phyloP scores from a whole-genome alignment of 2,329 filamentous ascomycete species.

The Alternaria metachromatica region DNA sequence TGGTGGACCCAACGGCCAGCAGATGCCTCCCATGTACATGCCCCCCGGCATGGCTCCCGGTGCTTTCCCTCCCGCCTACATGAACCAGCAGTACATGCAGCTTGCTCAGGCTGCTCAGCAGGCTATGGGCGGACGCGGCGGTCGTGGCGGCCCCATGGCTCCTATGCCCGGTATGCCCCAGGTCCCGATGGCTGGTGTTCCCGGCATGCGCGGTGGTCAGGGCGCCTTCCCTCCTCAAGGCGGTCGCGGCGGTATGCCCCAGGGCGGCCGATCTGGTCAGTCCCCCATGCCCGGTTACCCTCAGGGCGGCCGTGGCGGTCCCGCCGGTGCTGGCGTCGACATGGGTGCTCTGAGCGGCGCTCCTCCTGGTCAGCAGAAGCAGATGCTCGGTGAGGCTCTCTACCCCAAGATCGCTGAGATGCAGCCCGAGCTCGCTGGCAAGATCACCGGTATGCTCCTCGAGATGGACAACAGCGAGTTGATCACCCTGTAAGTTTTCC shows the following conservation, averaged over 20 bases:
- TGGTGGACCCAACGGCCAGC: conserved; percentile 76
- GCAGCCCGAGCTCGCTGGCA: conserved; percentile 94
- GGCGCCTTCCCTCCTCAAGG: conserved; percentile 48
- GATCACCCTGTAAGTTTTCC: conserved; percentile 83
- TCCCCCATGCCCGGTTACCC: conserved; percentile 41
- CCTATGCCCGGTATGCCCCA: conserved; percentile 74
- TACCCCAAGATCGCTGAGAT: conserved; percentile 98
- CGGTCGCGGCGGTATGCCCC: conserved; percentile 44
- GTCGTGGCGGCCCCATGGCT: conserved; percentile 66
- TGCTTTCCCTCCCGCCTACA: conserved; percentile 75
- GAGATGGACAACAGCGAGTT: conserved; percentile 99
- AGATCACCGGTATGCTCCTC: conserved; percentile 99
- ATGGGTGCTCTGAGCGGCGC: conserved; percentile 59
- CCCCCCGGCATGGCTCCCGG: conserved; percentile 68
- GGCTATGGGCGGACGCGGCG: conserved; percentile 59
- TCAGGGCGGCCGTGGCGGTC: conserved; percentile 36
- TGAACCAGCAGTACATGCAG: conserved; percentile 80
- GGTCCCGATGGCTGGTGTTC: conserved; percentile 65
- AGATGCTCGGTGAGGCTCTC: conserved; percentile 95
- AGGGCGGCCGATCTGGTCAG: conserved; percentile 42
- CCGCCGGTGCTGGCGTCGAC: conserved; percentile 52
- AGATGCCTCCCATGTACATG: conserved; percentile 86
- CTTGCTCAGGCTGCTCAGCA: conserved; percentile 76
- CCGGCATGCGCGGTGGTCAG: conserved; percentile 52
- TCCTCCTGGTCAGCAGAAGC: conserved; percentile 85